Percentiles rank a stretch among this genome's conserved stretches.
phyloP scores from a whole-genome alignment of 2,329 filamentous ascomycete species.

The Aspergillus ochraceus region DNA sequence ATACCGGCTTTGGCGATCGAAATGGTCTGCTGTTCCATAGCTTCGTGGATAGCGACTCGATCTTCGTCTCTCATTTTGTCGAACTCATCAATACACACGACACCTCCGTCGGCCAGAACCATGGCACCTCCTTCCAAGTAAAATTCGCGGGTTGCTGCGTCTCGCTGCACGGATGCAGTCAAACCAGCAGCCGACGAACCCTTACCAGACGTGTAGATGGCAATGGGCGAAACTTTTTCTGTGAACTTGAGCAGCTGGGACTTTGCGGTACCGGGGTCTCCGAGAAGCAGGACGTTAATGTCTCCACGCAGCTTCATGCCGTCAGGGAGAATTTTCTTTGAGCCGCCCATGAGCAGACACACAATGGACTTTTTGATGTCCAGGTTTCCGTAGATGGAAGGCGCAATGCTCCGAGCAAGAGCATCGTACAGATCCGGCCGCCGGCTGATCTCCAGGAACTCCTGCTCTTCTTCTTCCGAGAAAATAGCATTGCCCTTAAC shows the following conservation, averaged over 20 bases:
- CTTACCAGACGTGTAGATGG: conserved; percentile 98
- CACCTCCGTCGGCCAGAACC: conserved; percentile 94
- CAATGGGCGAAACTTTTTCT: conserved; percentile 91
- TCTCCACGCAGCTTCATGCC: conserved; percentile 97
- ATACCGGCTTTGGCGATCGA: conserved; percentile 98
- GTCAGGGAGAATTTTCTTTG: conserved; percentile 95
- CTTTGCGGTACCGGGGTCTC: conserved; percentile 97
- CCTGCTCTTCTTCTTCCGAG: conserved; percentile 94
- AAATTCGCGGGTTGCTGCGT: conserved; percentile 89
- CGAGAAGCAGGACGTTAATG: conserved; percentile 94
- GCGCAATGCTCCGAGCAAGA: conserved; percentile 89
- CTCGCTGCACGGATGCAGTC: conserved; percentile 93
- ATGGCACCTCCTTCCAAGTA: conserved; percentile 98
- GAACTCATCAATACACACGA: conserved; percentile 98
- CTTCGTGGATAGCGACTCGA: conserved; percentile 96
- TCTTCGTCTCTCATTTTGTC: conserved; percentile 99
- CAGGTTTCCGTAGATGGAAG: conserved; percentile 92
- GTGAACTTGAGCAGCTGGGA: conserved; percentile 97
- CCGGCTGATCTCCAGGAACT: conserved; percentile 88
- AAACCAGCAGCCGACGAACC: conserved; percentile 96
- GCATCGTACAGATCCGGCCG: conserved; percentile 88
- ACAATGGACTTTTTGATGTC: conserved; percentile 98
- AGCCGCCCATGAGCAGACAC: conserved; percentile 88
- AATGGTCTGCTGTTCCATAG: conserved; percentile 99
- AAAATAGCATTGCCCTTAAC: conserved; percentile 82